A percentile compares a stretch with the other conserved stretches of the same genome.
Conservation (phyloP, 139 green algal species). For the Helicosporidium sp. region DNA sequence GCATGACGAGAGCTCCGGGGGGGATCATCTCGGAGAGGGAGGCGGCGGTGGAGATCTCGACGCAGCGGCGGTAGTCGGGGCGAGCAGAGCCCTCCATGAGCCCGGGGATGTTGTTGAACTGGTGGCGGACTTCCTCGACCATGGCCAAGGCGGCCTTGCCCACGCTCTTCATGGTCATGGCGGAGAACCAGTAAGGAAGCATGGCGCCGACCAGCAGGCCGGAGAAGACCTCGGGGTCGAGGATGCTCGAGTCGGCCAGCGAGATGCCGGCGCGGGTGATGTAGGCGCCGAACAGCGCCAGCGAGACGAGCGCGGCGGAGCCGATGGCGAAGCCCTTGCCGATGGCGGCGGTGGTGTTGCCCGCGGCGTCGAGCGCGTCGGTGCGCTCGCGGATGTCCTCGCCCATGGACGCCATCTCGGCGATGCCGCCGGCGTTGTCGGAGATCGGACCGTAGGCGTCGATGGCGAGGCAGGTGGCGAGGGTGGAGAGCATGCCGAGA, state of each 20-base stretch:
- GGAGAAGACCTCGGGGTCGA: slow-evolving; percentile 74
- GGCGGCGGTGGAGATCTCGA: slow-evolving; percentile 76
- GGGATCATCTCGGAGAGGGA: slow-evolving; percentile 84
- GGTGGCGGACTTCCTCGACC: slow-evolving; percentile 44
- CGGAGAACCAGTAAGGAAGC: slow-evolving; percentile 94
- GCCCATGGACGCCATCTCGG: slow-evolving; percentile 94
- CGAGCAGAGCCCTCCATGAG: slow-evolving; percentile 80
- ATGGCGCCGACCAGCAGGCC: slow-evolving; percentile 86
- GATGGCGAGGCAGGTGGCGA: slow-evolving; percentile 83
- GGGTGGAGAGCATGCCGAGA: slow-evolving; percentile 86
- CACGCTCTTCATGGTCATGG: slow-evolving; percentile 96
- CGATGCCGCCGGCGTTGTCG: slow-evolving; percentile 82
- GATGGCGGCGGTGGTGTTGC: slow-evolving; percentile 96
- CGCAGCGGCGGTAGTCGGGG: slow-evolving; percentile 72
- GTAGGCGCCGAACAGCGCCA: slow-evolving; percentile 92
- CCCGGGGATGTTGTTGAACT: slow-evolving; percentile 34
- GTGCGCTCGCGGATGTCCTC: slow-evolving; percentile 92
- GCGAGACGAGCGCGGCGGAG: slow-evolving; percentile 87
- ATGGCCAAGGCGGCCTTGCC: slow-evolving; percentile 75
- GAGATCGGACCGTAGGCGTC: slow-evolving; percentile 92
- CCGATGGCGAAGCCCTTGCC: slow-evolving; percentile 96
- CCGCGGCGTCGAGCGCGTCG: slow-evolving; percentile 84
- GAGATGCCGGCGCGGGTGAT: slow-evolving; percentile 65
- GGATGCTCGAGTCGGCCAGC: slow-evolving; percentile 64
- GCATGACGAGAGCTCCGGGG: slow-evolving; percentile 77